These are phyloP conservation scores for Kwoniella dejecticola DNA, from an alignment of 768 basidiomycete species.

Conservation along the genomic window DNA sequence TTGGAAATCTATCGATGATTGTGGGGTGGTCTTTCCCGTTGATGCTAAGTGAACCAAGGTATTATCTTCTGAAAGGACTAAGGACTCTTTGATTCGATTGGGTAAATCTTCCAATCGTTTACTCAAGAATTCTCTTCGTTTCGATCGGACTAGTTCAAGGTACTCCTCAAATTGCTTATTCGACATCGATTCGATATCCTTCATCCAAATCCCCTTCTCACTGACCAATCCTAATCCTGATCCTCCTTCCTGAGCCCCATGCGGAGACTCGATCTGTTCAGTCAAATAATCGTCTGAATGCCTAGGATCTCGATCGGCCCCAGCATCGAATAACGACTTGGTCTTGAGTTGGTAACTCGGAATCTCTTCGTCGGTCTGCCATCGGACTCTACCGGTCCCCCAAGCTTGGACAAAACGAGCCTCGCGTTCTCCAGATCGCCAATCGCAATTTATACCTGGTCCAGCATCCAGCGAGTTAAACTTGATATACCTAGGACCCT, in stretches of 20 bases:
- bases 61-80: slow-evolving; percentile 7
- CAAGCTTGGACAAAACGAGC: slow-evolving; percentile 49
- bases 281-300: neutral
- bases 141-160: slow-evolving; percentile 26
- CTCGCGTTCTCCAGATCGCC: slow-evolving; percentile 49
- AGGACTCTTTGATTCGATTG: neutral
- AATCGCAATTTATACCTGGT: slow-evolving; percentile 45
- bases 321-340: no score
- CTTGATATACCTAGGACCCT: slow-evolving; percentile 47
- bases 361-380: slow-evolving; percentile 28
- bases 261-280: slow-evolving; percentile 58
- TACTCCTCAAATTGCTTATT: slow-evolving; percentile 33
- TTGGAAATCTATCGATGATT: slow-evolving; percentile 17
- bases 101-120: slow-evolving; percentile 1
- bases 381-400: slow-evolving; percentile 44
- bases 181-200: slow-evolving; percentile 40
- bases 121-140: slow-evolving; percentile 13
- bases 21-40: slow-evolving; percentile 1
- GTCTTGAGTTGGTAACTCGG: neutral
- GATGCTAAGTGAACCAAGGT: slow-evolving; percentile 19
- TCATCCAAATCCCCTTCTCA: slow-evolving; percentile 63
- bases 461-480: slow-evolving; percentile 47
- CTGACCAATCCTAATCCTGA: slow-evolving; percentile 58
- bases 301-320: neutral
- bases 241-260: slow-evolving; percentile 57